phyloP scores from a whole-genome alignment of 768 basidiomycete species.

The Lactarius indigo region DNA sequence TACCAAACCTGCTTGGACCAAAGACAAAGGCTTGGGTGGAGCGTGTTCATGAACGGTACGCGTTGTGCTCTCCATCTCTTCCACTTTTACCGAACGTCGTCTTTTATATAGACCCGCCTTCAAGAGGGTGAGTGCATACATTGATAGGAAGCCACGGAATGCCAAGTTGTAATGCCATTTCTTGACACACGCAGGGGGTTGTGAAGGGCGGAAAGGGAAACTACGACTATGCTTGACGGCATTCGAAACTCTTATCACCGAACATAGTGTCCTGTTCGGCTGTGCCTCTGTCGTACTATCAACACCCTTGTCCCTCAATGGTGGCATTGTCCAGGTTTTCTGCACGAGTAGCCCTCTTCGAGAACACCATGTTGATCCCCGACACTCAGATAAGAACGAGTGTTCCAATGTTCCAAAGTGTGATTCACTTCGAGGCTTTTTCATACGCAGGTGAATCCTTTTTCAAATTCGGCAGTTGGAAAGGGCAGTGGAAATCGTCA shows the following conservation, averaged over 20 bases:
- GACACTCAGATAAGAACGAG: background rate
- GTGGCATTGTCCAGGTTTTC: background rate
- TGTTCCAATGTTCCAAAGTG: background rate
- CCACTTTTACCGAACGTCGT: background rate
- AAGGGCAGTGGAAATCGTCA: background rate
- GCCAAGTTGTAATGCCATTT: conserved; percentile 1
- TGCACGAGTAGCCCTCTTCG: background rate
- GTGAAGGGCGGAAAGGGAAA: conserved; percentile 31
- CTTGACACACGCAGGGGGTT: conserved; percentile 21
- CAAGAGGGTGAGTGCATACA: conserved; percentile 30
- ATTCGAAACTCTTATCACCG: background rate
- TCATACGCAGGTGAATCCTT: background rate
- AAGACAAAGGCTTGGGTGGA: conserved; percentile 38
- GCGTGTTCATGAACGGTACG: conserved; percentile 38
- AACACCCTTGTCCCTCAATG: background rate
- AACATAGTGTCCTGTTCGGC: background rate
- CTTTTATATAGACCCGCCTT: conserved; percentile 33
- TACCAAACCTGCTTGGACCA: conserved; percentile 31
- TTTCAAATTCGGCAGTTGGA: background rate
- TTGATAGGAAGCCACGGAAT: background rate
- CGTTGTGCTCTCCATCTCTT: background rate
- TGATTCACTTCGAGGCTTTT: background rate
- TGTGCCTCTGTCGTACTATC: background rate
- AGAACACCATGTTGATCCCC: background rate
- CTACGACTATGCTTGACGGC: background rate